phyloP scores from a whole-genome alignment of 2,329 filamentous ascomycete genomes.

The Aspergillus pseudotamarii region DNA sequence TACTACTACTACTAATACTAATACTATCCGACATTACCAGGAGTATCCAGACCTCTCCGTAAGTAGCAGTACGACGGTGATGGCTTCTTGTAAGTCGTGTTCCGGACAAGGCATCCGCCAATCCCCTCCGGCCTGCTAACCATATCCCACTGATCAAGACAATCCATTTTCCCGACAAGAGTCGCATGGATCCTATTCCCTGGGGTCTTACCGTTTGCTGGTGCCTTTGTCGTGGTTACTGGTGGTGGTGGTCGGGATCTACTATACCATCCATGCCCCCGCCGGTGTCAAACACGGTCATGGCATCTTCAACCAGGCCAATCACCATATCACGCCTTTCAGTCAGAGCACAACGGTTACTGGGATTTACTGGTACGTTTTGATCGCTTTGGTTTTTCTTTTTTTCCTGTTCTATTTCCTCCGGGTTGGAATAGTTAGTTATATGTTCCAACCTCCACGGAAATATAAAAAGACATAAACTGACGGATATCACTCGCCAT shows the following conservation, averaged over 20 bases:
- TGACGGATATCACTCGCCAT: neutral
- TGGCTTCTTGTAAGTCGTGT: conserved; percentile 16
- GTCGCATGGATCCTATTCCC: conserved; percentile 60
- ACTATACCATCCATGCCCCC: conserved; percentile 70
- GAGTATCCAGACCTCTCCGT: too few relatives aligned
- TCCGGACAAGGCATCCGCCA: neutral
- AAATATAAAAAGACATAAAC: neutral
- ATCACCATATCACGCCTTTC: conserved; percentile 69
- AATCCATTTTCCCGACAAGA: conserved; percentile 78
- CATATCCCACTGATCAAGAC: conserved; percentile 10
- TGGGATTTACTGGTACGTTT: conserved; percentile 72
- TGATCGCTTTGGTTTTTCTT: neutral
- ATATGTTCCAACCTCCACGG: neutral
- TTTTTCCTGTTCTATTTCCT: neutral
- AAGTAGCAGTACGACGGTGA: neutral
- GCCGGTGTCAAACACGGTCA: conserved; percentile 61
- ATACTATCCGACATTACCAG: too few relatives aligned
- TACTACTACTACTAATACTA: too few relatives aligned
- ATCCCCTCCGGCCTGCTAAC: neutral
- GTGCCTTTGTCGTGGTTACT: conserved; percentile 75
- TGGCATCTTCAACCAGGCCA: conserved; percentile 76
- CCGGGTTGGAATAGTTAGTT: neutral
- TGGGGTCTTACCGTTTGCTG: conserved; percentile 75
- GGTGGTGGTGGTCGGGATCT: conserved; percentile 70
- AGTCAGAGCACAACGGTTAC: conserved; percentile 67